phyloP scores from a whole-genome alignment of 2,329 filamentous ascomycete species.

The Boeremia exigua region DNA sequence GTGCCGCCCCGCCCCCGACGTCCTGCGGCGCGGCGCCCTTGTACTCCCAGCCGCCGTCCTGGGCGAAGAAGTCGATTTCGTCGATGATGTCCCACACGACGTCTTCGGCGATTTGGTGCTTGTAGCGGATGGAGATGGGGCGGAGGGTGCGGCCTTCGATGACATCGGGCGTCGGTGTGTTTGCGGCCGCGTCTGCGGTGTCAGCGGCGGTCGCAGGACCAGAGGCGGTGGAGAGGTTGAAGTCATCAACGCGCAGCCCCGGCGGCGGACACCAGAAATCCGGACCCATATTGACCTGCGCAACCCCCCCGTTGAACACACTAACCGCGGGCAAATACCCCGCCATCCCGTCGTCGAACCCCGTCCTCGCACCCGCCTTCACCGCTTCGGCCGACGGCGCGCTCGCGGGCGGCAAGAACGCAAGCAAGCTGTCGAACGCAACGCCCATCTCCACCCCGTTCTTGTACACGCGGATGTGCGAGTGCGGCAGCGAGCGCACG shows the following conservation, averaged over 20 bases:
- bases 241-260: no score
- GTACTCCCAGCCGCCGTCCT: conserved; percentile 62
- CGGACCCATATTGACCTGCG: conserved; percentile 92
- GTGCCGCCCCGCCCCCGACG: conserved; percentile 43
- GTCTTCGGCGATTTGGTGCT: conserved; percentile 94
- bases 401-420: conserved; percentile 90
- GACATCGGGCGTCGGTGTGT: no score
- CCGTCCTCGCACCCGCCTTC: conserved; percentile 78
- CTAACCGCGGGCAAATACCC: conserved; percentile 96
- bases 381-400: conserved; percentile 71
- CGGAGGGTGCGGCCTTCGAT: conserved; percentile 52
- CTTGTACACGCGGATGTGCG: conserved; percentile 87
- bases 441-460: conserved; percentile 88
- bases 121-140: conserved; percentile 78
- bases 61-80: conserved; percentile 88
- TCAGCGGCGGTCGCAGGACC: no score
- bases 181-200: no score
- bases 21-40: conserved; percentile 44
- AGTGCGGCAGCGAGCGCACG: conserved; percentile 86
- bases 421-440: conserved; percentile 83
- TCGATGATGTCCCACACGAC: conserved; percentile 92
- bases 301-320: conserved; percentile 88
- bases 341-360: conserved; percentile 90
- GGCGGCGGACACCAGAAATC: conserved; percentile 89
- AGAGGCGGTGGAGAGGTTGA: no score